These are phyloP conservation scores for Scedosporium aurantiacum DNA, from an alignment of 2,329 filamentous ascomycete species.

Conservation along the genomic window DNA sequence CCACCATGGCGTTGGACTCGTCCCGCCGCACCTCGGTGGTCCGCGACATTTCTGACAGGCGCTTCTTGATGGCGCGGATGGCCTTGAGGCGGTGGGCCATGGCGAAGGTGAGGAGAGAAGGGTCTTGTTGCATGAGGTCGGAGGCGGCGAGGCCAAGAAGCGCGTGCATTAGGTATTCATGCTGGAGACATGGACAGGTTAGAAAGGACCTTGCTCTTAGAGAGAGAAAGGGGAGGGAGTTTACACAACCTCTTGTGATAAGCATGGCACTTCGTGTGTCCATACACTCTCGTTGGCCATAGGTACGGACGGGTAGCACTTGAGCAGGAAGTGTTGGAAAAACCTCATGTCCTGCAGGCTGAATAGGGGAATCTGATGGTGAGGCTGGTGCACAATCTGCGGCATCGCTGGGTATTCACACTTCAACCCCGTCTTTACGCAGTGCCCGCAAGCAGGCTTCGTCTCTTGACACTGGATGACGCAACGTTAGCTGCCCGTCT, in stretches of 20 bases:
- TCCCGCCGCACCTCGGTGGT: conserved; percentile 29
- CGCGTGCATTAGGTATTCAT: conserved; percentile 60
- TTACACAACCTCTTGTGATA: conserved; percentile 48
- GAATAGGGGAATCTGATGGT: conserved; percentile 46
- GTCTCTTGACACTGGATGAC: conserved; percentile 49
- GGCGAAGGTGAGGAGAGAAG: conserved; percentile 42
- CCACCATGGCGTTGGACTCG: conserved; percentile 48
- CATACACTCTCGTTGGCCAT: conserved; percentile 55
- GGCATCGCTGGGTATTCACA: conserved; percentile 50
- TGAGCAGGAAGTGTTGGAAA: conserved; percentile 55
- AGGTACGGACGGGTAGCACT: conserved; percentile 53
- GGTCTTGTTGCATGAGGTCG: conserved; percentile 42
- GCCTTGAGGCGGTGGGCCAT: conserved; percentile 56
- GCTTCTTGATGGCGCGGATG: conserved; percentile 49
- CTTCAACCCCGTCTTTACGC: conserved; percentile 47
- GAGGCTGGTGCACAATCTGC: conserved; percentile 42
- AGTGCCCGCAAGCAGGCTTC: conserved; percentile 52
- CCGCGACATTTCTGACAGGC: conserved; percentile 32
- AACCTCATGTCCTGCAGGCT: conserved; percentile 55
- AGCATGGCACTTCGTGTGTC: conserved; percentile 55
- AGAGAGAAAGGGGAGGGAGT: not conserved
- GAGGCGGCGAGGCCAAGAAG: conserved; percentile 59
- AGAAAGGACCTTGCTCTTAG: not conserved
- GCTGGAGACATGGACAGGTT: conserved; percentile 22
- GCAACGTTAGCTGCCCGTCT: too few species aligned